These are phyloP conservation scores for Arthrinium phaeospermum DNA, from an alignment of 2,329 filamentous ascomycete species.

Conservation along the genomic window DNA sequence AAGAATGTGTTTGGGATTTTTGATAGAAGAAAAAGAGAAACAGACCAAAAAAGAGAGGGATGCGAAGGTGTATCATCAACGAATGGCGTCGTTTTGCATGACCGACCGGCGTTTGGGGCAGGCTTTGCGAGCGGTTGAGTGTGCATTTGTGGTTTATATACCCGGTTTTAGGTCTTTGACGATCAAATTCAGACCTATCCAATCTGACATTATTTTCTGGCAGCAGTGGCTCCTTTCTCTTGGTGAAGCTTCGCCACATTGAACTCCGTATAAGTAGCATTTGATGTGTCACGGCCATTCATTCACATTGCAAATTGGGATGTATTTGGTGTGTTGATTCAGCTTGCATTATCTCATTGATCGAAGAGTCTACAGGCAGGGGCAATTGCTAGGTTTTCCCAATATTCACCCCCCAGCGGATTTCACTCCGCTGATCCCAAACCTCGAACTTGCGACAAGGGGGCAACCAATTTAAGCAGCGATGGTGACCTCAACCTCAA, in stretches of 20 bases:
- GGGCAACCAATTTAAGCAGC: constrained; percentile 65
- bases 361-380: background rate
- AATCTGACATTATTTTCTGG: background rate
- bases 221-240: background rate
- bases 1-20: constrained; percentile 78
- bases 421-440: background rate
- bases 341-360: constrained; percentile 10
- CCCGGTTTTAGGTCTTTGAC: background rate
- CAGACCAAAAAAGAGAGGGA: background rate
- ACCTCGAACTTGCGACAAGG: constrained; percentile 4
- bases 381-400: background rate
- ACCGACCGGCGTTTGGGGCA: constrained; percentile 5
- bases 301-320: background rate
- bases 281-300: background rate
- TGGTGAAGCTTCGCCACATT: background rate
- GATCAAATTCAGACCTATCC: background rate
- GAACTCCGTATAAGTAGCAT: background rate
- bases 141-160: constrained; percentile 2
- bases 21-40: constrained; percentile 42
- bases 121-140: background rate
- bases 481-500: constrained; percentile 93
- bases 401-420: background rate
- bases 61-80: background rate
- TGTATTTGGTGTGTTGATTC: background rate
- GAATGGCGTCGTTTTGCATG: constrained; percentile 1